Evolutionary conservation across 164 flowering plant genomes (phyloP), one percentile per base, ranked within the genome.

Genomic region (Magnolia kwangsiensis): DNA sequence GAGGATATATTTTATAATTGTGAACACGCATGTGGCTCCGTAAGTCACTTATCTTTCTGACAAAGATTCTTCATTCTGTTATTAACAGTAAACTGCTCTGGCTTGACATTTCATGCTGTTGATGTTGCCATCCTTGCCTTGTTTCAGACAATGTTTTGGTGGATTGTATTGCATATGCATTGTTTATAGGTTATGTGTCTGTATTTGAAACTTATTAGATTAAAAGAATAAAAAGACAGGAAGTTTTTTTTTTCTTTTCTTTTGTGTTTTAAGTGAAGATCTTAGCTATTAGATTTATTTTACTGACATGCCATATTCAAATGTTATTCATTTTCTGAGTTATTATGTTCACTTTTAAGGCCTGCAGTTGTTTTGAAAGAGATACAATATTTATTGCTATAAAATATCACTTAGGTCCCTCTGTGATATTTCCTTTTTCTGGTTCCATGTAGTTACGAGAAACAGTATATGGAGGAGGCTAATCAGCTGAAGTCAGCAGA

Each of bases 1-100:
- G 97, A 91, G 91, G 83, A 89, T 94, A 75, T 94, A 92, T 78
- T 94, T 92, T 75, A 79, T 90, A 58, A 86, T 94, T 51, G 96
- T 92, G 67, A 89, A 90, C 80, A 91, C 85, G 77, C 95, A 91
- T 81, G 89, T 92, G 29, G 85, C 86, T 58, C 89, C 87, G 98
- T 93, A 84, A 89, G 97, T 89, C 72, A 71, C 75, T 76, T 72
- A 1, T 73, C 49, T n/a, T 63, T 51, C 51, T 14, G 50, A 19
- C 13, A 72, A 63, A 65, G 71, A 10, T 3, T 55, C 61, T 55
- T 55, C 4, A 3, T 55, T 16, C 61, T 55, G 1, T 55, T 55
- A 55, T 55, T 55, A 3, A 9, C 18, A 55, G 18, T 55, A 55
- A 55, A 11, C 10, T 11, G 18, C 61, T 11, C 61, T 55, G 13